These are phyloP conservation scores for Citrus reticulata DNA, from an alignment of 345 rosid species.

Conservation along the genomic window DNA sequence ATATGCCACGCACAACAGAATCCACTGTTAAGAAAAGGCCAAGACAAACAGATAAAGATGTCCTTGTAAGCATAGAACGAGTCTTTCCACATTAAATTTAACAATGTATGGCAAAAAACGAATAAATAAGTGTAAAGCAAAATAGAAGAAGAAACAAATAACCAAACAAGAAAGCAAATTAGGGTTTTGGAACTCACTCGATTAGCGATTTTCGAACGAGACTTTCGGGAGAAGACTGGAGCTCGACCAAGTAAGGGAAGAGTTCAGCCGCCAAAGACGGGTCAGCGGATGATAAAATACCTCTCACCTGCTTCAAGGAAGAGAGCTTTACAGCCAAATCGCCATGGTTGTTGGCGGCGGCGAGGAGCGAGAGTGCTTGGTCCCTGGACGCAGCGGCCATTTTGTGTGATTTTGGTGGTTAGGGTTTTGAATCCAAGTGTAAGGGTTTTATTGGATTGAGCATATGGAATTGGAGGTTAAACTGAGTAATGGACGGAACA, in stretches of 20 bases:
- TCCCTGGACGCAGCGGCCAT: conserved; percentile 41
- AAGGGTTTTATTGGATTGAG: conserved; percentile 7
- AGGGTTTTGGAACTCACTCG: conserved; percentile 65
- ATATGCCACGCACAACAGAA: not conserved
- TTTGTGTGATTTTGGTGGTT: not conserved
- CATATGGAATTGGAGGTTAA: not conserved
- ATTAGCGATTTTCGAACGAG: conserved; percentile 72
- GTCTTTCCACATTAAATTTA: not conserved
- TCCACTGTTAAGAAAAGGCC: not conserved
- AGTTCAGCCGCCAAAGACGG: conserved; percentile 70
- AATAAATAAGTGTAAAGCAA: not conserved
- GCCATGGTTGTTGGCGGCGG: conserved; percentile 73
- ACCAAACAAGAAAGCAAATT: conserved; percentile 6
- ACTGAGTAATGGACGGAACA: not conserved
- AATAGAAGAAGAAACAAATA: not conserved
- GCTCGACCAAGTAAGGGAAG: conserved; percentile 72
- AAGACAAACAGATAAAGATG: too few species aligned
- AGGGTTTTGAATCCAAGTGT: conserved; percentile 11
- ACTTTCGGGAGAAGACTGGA: conserved; percentile 67
- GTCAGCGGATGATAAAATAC: conserved; percentile 57
- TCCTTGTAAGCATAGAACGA: not conserved
- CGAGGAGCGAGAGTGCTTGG: conserved; percentile 74
- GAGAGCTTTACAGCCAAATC: conserved; percentile 90
- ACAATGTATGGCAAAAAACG: not conserved
- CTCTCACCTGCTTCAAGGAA: conserved; percentile 77